phyloP scores from a whole-genome alignment of 192 early-diverging fungal species.

The Entophlyctis luteolus region DNA sequence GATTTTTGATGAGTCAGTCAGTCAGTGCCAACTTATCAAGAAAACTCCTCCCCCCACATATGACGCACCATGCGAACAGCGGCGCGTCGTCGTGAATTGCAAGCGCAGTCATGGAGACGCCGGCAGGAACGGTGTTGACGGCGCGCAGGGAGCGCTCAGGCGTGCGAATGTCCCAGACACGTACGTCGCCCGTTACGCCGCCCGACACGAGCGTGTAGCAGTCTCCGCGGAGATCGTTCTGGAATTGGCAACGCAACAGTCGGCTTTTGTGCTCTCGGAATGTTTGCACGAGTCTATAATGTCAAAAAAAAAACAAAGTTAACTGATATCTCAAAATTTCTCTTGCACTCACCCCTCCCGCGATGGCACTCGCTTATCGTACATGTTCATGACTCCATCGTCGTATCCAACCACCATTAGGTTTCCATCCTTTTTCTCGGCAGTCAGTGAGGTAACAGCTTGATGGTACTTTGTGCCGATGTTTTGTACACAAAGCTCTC shows the following conservation, averaged over 20 bases:
- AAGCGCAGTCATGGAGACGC: constrained; percentile 31
- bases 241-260: constrained; percentile 38
- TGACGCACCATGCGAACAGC: constrained; percentile 38
- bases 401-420: constrained; percentile 69
- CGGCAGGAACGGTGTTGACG: not conserved
- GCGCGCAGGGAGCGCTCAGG: not conserved
- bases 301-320: not conserved
- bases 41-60: not conserved
- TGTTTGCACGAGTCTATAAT: constrained; percentile 46
- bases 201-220: constrained; percentile 61
- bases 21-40: not conserved
- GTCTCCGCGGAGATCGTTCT: constrained; percentile 13
- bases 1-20: not conserved
- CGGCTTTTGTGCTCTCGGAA: constrained; percentile 62
- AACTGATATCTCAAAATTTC: not conserved
- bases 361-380: constrained; percentile 58
- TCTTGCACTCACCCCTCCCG: constrained; percentile 47
- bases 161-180: constrained; percentile 39
- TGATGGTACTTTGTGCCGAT: constrained; percentile 4
- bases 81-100: constrained; percentile 39
- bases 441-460: constrained; percentile 61
- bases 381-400: constrained; percentile 68
- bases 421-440: constrained; percentile 59
- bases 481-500: constrained; percentile 62
- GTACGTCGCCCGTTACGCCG: constrained; percentile 37